phyloP scores from a whole-genome alignment of 495 filamentous ascomycete species.

The Delitschia confertaspora region DNA sequence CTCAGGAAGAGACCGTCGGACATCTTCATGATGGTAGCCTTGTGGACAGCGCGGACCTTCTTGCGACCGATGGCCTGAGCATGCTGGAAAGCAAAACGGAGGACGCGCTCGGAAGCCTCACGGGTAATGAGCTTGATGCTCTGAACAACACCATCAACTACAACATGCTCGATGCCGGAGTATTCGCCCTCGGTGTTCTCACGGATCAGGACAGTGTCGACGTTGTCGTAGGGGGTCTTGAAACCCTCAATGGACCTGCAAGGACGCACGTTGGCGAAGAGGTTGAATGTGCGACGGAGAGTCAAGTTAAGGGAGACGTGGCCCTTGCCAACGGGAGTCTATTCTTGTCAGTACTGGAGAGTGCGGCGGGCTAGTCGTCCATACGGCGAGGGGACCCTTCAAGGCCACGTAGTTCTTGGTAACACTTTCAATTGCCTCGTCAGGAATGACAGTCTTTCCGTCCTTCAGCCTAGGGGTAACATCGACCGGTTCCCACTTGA shows the following conservation, averaged over 20 bases:
- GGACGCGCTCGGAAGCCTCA: constrained; percentile 86
- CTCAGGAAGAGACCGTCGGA: constrained; percentile 93
- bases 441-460: constrained; percentile 84
- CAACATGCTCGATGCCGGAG: constrained; percentile 97
- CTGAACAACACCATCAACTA: constrained; percentile 96
- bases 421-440: constrained; percentile 84
- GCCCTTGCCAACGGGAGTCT: constrained; percentile 97
- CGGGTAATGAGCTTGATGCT: constrained; percentile 97
- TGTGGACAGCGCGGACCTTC: constrained; percentile 96
- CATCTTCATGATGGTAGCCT: constrained; percentile 99
- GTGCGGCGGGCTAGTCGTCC: constrained; percentile 29
- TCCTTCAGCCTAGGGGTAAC: constrained; percentile 87
- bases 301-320: constrained; percentile 99
- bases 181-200: constrained; percentile 99
- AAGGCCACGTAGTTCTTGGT: constrained; percentile 89
- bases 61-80: constrained; percentile 81
- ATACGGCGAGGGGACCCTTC: constrained; percentile 92
- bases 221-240: constrained; percentile 97
- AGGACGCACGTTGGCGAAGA: constrained; percentile 96
- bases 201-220: constrained; percentile 95
- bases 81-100: constrained; percentile 95
- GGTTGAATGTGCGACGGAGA: constrained; percentile 96
- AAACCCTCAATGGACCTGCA: constrained; percentile 93
- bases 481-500: constrained; percentile 95
- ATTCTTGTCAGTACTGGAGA: constrained; percentile 12